Conservation (phyloP, 345 rosid species). For the Odontarrhena argentea region DNA sequence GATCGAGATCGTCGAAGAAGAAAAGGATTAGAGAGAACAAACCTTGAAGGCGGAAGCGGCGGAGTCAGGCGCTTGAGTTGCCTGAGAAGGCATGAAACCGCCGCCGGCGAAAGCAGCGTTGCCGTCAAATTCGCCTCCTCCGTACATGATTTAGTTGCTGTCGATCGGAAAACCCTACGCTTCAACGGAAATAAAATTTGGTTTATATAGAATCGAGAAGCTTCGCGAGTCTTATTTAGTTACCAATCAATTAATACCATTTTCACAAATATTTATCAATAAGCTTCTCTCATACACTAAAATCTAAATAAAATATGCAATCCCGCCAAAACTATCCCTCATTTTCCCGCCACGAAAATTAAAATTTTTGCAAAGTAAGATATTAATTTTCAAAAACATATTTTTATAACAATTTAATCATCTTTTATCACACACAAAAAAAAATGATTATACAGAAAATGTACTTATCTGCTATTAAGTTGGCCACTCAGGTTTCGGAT, state of each 20-base stretch:
- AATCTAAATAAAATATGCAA: neutral
- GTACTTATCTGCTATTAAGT: too few species aligned
- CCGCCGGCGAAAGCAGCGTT: constrained; percentile 86
- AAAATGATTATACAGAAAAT: too few species aligned
- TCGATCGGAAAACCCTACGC: constrained; percentile 38
- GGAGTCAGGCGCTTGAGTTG: constrained; percentile 53
- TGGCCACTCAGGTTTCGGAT: too few species aligned
- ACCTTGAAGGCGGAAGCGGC: constrained; percentile 57
- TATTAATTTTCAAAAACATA: neutral
- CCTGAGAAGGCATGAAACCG: constrained; percentile 85
- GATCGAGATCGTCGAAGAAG: neutral
- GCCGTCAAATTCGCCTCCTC: constrained; percentile 72
- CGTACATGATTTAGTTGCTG: constrained; percentile 44
- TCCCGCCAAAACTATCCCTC: constrained; percentile 22
- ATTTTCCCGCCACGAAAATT: constrained; percentile 25
- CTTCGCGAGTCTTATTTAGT: neutral
- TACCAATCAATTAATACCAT: neutral
- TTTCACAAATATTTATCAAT: neutral
- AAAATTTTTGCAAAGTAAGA: neutral
- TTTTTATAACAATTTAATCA: constrained; percentile 1
- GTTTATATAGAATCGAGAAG: neutral
- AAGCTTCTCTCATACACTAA: neutral
- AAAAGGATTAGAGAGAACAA: constrained; percentile 19
- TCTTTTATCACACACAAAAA: too few species aligned
- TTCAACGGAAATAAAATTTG: constrained; percentile 21